A percentile compares a stretch with the other conserved stretches of the same genome.
Conservation (phyloP, 345 rosid genomes). For the Draba incana region DNA sequence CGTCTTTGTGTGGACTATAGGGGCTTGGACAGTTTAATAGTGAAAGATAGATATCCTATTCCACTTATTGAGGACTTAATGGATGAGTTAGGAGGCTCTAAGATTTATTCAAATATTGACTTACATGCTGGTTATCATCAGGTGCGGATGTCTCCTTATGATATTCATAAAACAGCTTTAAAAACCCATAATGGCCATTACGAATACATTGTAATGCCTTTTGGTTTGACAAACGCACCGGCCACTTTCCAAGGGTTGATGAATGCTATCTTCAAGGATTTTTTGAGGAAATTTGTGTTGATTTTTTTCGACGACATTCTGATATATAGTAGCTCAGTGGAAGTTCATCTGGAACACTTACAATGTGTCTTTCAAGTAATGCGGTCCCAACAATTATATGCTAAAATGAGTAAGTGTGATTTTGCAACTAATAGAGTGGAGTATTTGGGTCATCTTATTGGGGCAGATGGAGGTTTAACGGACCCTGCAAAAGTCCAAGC, state of each 20-base stretch:
- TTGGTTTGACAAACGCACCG: background rate
- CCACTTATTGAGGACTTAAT: background rate
- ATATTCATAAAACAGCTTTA: background rate
- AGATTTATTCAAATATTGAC: background rate
- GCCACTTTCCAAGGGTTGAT: no score
- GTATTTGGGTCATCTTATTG: background rate
- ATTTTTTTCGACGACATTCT: background rate
- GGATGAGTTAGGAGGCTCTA: background rate
- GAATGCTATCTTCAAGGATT: no score
- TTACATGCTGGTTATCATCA: background rate
- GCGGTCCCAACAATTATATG: accelerated
- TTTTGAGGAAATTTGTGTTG: accelerated
- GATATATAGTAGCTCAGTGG: accelerated
- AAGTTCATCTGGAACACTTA: accelerated
- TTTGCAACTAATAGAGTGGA: accelerated
- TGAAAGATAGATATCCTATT: background rate
- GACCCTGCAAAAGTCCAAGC: no score
- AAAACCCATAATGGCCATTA: background rate
- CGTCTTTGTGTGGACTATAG: background rate
- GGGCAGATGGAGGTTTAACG: no score
- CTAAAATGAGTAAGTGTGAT: background rate
- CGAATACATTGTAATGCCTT: background rate
- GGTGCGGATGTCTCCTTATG: background rate
- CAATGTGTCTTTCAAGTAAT: accelerated
- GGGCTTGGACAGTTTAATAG: background rate